Base-by-base conservation (phyloP, 2,329 filamentous ascomycete species). In the Aspergillus neotritici region DNA sequence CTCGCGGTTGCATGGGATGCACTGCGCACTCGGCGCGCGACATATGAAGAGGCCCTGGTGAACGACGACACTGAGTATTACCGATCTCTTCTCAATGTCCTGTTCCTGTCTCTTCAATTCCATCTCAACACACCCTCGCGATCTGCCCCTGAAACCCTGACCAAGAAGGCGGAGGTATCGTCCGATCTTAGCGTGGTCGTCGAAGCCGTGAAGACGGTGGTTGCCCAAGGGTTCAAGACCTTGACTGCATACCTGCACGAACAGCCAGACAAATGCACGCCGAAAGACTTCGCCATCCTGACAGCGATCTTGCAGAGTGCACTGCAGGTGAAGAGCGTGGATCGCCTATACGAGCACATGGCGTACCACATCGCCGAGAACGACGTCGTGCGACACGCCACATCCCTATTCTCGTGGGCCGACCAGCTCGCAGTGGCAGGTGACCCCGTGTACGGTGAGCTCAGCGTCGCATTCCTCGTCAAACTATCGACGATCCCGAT, bases 351-450 rank as follows among this genome's bases (percentile, higher is more conserved):
- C 49, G 74, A 78, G 11, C 83, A 88, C 54, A 78, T 91, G 31
- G 75, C 87, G 1, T 79, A 80, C 36, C 82, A 89, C 60, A 72
- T 84, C 42, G 68, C 75, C n/a, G 74, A 78, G 47, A 75, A 74
- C 43, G 82, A 86, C 50, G 83, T 84, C 1, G 77, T 87, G 35
- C 86, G 91, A 56, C 86, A 89, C 48, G 90, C 89, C 1, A 83
- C 84, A 5, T 88, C 86, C 29, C 76, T 98, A 4, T 97, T 91
- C 67, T 95, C 89, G 0, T 98, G 93, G 93, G 81, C 91, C 4
- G 89, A 97, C 64, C 82, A 84, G 52, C 76, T 97, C 16, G 79
- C 84, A 0, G 77, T 84, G 30, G 78, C 84, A 44, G 81, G 83
- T 21, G 91, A 97, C 60, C 91, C 93, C 0, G 74, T 97, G 25